Conservation (phyloP, 495 filamentous ascomycete genomes). For the Podospora didyma region DNA sequence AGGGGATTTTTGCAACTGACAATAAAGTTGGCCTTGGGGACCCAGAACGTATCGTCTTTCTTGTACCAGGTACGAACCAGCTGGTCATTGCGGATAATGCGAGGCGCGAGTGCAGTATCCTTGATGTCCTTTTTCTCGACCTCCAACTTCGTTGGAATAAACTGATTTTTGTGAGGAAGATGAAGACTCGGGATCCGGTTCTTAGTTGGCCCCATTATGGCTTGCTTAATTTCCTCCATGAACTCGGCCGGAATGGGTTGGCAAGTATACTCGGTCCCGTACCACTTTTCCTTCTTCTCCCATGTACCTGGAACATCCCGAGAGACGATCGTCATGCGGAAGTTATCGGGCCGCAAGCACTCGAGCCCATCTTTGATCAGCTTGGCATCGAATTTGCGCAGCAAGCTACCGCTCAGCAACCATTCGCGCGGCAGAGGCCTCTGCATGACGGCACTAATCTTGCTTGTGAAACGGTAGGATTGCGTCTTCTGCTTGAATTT, state of each 20-base stretch:
- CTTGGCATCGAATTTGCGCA: slow-evolving; percentile 74
- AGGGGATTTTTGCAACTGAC: slow-evolving; percentile 77
- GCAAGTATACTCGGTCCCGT: slow-evolving; percentile 87
- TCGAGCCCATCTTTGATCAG: slow-evolving; percentile 70
- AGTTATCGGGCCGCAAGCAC: slow-evolving; percentile 83
- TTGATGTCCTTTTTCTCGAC: slow-evolving; percentile 89
- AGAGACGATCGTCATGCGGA: slow-evolving; percentile 75
- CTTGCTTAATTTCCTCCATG: slow-evolving; percentile 61
- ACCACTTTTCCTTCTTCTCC: slow-evolving; percentile 93
- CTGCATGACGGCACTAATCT: slow-evolving; percentile 81
- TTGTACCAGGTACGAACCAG: slow-evolving; percentile 91
- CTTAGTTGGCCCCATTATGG: slow-evolving; percentile 51
- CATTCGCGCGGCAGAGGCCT: slow-evolving; percentile 79
- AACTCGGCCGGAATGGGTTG: slow-evolving; percentile 80
- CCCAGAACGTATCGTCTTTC: slow-evolving; percentile 98
- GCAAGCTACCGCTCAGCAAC: slow-evolving; percentile 70
- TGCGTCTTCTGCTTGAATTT: slow-evolving; percentile 89
- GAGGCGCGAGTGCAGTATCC: slow-evolving; percentile 68
- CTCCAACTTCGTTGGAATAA: slow-evolving; percentile 88
- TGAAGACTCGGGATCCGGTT: slow-evolving; percentile 69
- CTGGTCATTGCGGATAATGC: slow-evolving; percentile 83
- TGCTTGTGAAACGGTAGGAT: slow-evolving; percentile 82
- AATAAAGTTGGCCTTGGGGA: slow-evolving; percentile 85
- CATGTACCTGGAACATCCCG: slow-evolving; percentile 80
- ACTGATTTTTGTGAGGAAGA: slow-evolving; percentile 91